Evolutionary conservation across 257 asterid genomes (phyloP).

Genomic region (Schizonepeta tenuifolia): DNA sequence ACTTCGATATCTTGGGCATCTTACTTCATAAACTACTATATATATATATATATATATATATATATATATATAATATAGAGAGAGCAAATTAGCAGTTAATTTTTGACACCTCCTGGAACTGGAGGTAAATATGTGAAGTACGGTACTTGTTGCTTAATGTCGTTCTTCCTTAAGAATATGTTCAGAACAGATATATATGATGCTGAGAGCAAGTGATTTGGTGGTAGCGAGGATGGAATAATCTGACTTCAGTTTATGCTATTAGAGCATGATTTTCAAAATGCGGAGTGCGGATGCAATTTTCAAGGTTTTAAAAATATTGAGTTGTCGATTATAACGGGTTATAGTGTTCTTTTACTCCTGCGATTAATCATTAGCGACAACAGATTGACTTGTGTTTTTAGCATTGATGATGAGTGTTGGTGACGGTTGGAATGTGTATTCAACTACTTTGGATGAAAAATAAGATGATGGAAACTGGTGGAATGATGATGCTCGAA

Average conservation of each 20-base stretch:
- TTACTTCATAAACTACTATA: background rate
- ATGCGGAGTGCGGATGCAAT: background rate
- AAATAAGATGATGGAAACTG: background rate
- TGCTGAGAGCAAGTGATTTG: conserved; percentile 45
- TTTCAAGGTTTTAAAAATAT: background rate
- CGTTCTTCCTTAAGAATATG: conserved; percentile 40
- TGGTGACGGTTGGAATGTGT: background rate
- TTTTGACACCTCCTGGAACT: background rate
- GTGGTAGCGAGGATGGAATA: conserved; percentile 30
- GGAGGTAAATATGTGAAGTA: background rate
- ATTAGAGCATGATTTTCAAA: conserved; percentile 20
- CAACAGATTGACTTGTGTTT: background rate
- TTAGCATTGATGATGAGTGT: background rate
- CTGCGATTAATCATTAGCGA: background rate
- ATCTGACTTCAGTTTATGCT: conserved; percentile 17
- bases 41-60: no score
- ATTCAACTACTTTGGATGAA: background rate
- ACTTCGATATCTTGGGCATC: background rate
- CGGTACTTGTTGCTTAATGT: background rate
- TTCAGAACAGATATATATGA: conserved; percentile 45
- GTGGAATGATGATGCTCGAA: background rate
- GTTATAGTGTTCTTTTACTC: conserved; percentile 20
- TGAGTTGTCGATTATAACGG: conserved; percentile 16
- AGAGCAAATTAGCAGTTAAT: background rate
- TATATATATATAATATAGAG: no score